Base-by-base conservation (phyloP, 257 asterid genomes). In the Solanum bulbocastanum region DNA sequence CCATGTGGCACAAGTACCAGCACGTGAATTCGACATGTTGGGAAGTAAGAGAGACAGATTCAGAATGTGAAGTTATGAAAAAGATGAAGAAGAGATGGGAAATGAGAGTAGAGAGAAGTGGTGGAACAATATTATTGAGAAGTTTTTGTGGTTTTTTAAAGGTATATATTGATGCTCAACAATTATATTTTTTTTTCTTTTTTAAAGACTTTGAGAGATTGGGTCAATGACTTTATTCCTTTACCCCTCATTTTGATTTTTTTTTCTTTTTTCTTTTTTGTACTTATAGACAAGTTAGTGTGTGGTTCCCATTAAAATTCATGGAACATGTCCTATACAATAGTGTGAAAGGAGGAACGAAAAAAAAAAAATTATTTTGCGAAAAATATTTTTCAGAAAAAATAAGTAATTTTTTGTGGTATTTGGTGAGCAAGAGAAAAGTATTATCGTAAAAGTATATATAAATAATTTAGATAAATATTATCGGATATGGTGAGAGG, bases 1-100 rank as follows among this genome's bases (percentile, higher is more conserved):
- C 94, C 95, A 91, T 89, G 94, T 92, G 92, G 75, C n/a, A 90
- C 96, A 94, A 91, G 90, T 84, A 22, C 18, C 14, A 69, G 8
- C 7, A 14, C 22, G 1, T 30, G 74, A n/a, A 44, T 44, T 6
- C 6, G 87, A 5, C 87, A 85, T 85, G 22, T 3, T 13, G 23
- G 2, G 1, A 30, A 81, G 30, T 79, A 10, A 30, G 5, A 44
- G 5, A 27, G 25, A 27, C 1, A 14, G 2, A 27, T 44, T 79
- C 65, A 44, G 3, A 0, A 79, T 79, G 27, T 79, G 4, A 42
- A 15, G 16, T 4, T 23, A 10, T 22, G 1, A 20, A 14, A 44
- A 10, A 44, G 5, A 9, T 16, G 2, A 44, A 14, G 58, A 49
- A 49, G 22, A 16, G 23, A 79, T 79, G 22, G 85, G 18, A 44